These are phyloP conservation scores for Calcarisporium arbuscula DNA, from an alignment of 2,329 filamentous ascomycete genomes.

Conservation along the genomic window DNA sequence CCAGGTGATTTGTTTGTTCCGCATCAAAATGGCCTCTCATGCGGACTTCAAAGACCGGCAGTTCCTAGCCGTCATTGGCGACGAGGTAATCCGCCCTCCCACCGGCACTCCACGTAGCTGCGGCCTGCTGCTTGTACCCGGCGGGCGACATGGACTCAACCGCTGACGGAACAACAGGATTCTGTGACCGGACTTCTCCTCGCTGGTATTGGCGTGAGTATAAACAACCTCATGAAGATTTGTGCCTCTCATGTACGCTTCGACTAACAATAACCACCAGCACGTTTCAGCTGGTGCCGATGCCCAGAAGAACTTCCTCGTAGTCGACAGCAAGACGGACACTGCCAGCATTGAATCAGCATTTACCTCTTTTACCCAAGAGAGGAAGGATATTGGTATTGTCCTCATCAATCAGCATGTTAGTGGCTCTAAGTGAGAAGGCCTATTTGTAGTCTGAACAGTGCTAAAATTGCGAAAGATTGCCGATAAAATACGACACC, in stretches of 20 bases:
- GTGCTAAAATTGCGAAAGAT: conserved; percentile 52
- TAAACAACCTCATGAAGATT: too few relatives aligned
- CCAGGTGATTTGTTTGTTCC: conserved; percentile 1
- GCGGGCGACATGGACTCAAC: too few relatives aligned
- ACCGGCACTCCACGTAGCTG: too few relatives aligned
- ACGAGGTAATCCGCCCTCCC: conserved; percentile 61
- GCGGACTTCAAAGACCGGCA: conserved; percentile 75
- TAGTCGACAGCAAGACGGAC: conserved; percentile 92
- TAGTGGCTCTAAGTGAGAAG: too few relatives aligned
- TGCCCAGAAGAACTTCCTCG: conserved; percentile 93
- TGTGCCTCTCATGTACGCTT: not conserved
- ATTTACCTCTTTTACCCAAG: conserved; percentile 81
- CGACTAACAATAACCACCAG: conserved; percentile 37
- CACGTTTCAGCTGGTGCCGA: conserved; percentile 87
- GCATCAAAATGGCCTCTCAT: conserved; percentile 40
- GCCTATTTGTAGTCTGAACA: too few relatives aligned
- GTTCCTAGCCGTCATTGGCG: conserved; percentile 95
- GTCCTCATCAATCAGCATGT: conserved; percentile 98
- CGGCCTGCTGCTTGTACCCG: too few relatives aligned
- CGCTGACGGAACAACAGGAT: conserved; percentile 53
- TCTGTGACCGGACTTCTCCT: conserved; percentile 93
- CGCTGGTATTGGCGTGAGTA: conserved; percentile 80
- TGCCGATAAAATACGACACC: conserved; percentile 86
- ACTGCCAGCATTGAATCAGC: conserved; percentile 79
- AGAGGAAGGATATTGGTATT: conserved; percentile 95